Evolutionary conservation across 352 stramenopile genomes (phyloP).

Genomic region (Aphanomyces cochlioides): DNA sequence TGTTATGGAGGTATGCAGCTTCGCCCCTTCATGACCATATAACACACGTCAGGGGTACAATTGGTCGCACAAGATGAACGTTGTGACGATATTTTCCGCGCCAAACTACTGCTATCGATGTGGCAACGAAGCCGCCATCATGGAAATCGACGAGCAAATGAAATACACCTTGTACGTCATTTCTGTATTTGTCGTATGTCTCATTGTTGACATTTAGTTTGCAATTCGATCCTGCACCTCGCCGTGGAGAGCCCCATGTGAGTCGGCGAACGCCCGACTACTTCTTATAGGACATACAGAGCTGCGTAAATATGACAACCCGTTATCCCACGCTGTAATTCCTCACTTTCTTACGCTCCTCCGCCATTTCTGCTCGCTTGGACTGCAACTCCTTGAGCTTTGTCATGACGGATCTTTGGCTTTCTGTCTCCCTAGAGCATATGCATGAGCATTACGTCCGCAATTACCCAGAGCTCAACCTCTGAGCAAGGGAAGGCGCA

Average conservation of each 20-base stretch:
- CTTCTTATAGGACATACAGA: conserved; percentile 84
- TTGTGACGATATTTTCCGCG: conserved; percentile 98
- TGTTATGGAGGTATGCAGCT: conserved; percentile 88
- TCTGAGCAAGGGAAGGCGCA: conserved; percentile 5
- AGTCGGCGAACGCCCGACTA: conserved; percentile 92
- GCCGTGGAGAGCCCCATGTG: conserved; percentile 91
- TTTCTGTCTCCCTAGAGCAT: conserved; percentile 46
- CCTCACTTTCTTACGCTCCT: conserved; percentile 69
- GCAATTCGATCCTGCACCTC: conserved; percentile 93
- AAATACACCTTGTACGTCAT: conserved; percentile 92
- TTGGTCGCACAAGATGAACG: conserved; percentile 94
- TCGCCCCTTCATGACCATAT: not conserved
- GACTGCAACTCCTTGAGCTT: conserved; percentile 70
- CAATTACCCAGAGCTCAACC: not conserved
- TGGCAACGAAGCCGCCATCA: conserved; percentile 97
- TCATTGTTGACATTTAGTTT: conserved; percentile 50
- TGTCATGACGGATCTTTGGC: conserved; percentile 55
- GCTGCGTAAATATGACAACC: conserved; percentile 1
- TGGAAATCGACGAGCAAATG: conserved; percentile 95
- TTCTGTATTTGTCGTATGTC: not conserved
- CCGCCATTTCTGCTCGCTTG: conserved; percentile 69
- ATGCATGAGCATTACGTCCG: not conserved
- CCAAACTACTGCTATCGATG: conserved; percentile 99
- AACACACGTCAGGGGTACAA: conserved; percentile 74
- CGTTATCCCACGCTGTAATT: conserved; percentile 52